Evolutionary conservation across 2,329 filamentous ascomycete genomes (phyloP).

Genomic region (Hypoxylon sp.): DNA sequence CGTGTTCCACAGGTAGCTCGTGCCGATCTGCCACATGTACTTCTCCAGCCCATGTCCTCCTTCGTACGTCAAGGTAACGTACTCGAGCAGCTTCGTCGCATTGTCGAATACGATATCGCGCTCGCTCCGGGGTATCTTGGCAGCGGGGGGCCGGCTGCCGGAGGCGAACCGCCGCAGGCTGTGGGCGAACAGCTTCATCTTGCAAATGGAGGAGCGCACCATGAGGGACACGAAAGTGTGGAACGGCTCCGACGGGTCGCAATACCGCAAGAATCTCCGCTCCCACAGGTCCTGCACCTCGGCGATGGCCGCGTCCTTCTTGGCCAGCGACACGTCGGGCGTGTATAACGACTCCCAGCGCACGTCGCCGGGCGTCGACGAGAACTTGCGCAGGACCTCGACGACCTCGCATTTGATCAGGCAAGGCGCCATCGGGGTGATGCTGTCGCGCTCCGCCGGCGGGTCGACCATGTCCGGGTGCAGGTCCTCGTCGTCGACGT

Average conservation of each 20-base stretch:
- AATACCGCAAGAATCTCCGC: conserved; percentile 52
- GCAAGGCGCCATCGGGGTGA: conserved; percentile 58
- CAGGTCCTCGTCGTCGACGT: conserved; percentile 65
- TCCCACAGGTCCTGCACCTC: conserved; percentile 53
- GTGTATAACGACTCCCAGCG: conserved; percentile 35
- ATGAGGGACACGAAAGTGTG: conserved; percentile 35
- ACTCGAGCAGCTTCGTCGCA: conserved; percentile 41
- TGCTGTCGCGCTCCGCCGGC: conserved; percentile 57
- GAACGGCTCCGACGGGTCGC: conserved; percentile 49
- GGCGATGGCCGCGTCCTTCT: conserved; percentile 47
- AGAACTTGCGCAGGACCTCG: conserved; percentile 55
- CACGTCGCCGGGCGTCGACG: conserved; percentile 37
- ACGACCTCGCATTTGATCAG: conserved; percentile 58
- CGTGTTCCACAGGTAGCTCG: conserved; percentile 49
- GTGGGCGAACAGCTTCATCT: conserved; percentile 41
- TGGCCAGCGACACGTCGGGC: conserved; percentile 23
- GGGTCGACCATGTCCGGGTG: conserved; percentile 56
- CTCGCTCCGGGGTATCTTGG: conserved; percentile 36
- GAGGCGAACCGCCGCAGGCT: conserved; percentile 33
- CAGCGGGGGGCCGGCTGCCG: conserved; percentile 15
- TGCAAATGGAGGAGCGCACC: conserved; percentile 40
- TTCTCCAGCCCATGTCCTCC: conserved; percentile 43
- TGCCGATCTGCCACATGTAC: conserved; percentile 47
- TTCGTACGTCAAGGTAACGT: conserved; percentile 36
- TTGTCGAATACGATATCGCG: conserved; percentile 43